Evolutionary conservation across 139 green algal genomes (phyloP).

Genomic region (Picochlorum sp.): DNA sequence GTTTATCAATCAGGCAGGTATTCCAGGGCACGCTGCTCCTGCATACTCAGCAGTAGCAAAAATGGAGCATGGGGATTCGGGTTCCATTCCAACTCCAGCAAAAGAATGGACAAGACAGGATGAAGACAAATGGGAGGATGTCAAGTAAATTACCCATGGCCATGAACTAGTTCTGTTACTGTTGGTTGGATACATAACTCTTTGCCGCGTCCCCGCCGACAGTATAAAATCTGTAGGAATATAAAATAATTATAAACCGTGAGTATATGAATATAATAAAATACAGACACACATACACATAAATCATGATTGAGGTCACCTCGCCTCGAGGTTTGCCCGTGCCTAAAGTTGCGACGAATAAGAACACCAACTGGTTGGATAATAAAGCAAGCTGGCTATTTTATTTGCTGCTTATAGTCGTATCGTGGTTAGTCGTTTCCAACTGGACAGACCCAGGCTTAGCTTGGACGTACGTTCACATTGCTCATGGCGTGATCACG

Average conservation of each 20-base stretch:
- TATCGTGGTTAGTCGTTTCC: conserved; percentile 58
- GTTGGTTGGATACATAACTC: too few relatives aligned
- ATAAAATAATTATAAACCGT: too few relatives aligned
- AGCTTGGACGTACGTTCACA: conserved; percentile 81
- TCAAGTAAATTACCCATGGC: neutral
- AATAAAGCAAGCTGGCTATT: conserved; percentile 52
- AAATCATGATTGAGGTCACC: neutral
- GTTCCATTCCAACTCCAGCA: neutral
- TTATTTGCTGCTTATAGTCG: conserved; percentile 55
- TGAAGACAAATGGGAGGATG: neutral
- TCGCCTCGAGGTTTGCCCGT: neutral
- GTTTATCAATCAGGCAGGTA: neutral
- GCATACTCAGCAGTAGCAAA: neutral
- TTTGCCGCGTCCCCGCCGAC: too few relatives aligned
- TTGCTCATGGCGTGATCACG: conserved; percentile 62
- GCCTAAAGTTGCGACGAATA: conserved; percentile 4
- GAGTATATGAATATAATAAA: too few relatives aligned
- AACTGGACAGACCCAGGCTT: conserved; percentile 53
- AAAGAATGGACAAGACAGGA: neutral
- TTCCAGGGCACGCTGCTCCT: neutral
- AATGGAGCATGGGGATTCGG: neutral
- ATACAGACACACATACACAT: neutral
- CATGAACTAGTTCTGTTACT: too few relatives aligned
- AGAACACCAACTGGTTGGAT: conserved; percentile 30
- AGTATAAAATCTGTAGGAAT: too few relatives aligned